Evolutionary conservation across 2,329 filamentous ascomycete genomes (phyloP).

Genomic region (Fusarium begoniae): DNA sequence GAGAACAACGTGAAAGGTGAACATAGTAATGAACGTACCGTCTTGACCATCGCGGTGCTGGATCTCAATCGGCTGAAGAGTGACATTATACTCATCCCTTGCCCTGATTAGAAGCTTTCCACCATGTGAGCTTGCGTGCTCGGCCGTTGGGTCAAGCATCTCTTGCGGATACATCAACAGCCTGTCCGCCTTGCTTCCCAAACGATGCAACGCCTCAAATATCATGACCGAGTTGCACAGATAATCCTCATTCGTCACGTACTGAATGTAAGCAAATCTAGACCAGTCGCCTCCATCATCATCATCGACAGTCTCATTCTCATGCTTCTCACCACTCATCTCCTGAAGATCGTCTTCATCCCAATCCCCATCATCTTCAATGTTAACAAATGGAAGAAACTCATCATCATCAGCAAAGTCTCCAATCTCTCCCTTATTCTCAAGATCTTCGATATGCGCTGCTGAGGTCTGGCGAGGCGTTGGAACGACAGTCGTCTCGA

Average conservation of each 20-base stretch:
- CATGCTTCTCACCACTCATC: neutral
- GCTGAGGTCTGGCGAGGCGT: neutral
- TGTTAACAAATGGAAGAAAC: neutral
- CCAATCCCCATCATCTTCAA: neutral
- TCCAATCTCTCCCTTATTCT: neutral
- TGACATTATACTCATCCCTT: conserved; percentile 56
- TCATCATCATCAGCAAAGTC: neutral
- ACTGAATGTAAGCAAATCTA: conserved; percentile 58
- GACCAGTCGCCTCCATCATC: conserved; percentile 22
- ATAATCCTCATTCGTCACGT: conserved; percentile 58
- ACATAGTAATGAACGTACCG: too few relatives aligned
- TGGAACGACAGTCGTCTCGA: neutral
- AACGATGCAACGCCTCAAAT: conserved; percentile 54
- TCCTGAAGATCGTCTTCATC: neutral
- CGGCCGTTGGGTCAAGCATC: conserved; percentile 45
- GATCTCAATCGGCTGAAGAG: conserved; percentile 53
- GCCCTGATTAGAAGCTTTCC: conserved; percentile 51
- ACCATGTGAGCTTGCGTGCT: neutral
- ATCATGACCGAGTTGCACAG: conserved; percentile 62
- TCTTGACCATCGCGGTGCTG: conserved; percentile 50
- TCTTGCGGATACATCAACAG: conserved; percentile 57
- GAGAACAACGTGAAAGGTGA: neutral
- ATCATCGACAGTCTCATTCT: neutral
- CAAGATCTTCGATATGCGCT: neutral
- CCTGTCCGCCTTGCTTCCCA: conserved; percentile 55